Evolutionary conservation across 2,329 filamentous ascomycete genomes (phyloP).

Genomic region (Xylaria hypoxylon): DNA sequence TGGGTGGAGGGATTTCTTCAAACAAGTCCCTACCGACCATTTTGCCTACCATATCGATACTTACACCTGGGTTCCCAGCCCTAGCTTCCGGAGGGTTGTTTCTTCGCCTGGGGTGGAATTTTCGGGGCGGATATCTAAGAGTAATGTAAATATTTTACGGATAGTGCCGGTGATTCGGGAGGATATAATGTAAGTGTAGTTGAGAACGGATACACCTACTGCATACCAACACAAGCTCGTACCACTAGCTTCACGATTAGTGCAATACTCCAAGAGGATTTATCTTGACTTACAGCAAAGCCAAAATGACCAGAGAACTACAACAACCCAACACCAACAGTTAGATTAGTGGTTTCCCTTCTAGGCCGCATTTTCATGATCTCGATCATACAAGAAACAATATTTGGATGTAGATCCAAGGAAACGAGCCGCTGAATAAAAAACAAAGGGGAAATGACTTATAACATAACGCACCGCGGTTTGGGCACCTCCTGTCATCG

Average conservation of each 20-base stretch:
- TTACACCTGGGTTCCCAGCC: background rate
- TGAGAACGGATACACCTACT: constrained; percentile 35
- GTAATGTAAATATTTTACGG: constrained; percentile 25
- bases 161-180: background rate
- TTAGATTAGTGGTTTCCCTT: background rate
- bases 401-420: background rate
- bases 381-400: background rate
- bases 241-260: constrained; percentile 37
- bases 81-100: background rate
- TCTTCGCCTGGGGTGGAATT: constrained; percentile 42
- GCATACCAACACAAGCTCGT: constrained; percentile 41
- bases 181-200: too few species aligned
- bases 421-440: constrained; percentile 5
- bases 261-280: background rate
- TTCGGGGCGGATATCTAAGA: constrained; percentile 42
- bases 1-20: constrained; percentile 35
- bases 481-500: background rate
- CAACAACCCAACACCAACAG: constrained; percentile 8
- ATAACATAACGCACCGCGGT: constrained; percentile 25
- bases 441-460: background rate
- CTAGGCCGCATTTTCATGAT: too few species aligned
- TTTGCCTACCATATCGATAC: constrained; percentile 20
- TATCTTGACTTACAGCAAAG: constrained; percentile 40
- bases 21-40: constrained; percentile 37
- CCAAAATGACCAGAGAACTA: constrained; percentile 45